Evolutionary conservation across 176 grass and related monocot genomes (phyloP), one percentile per base, ranked within the genome.

Genomic region (Triticum timopheevii): DNA sequence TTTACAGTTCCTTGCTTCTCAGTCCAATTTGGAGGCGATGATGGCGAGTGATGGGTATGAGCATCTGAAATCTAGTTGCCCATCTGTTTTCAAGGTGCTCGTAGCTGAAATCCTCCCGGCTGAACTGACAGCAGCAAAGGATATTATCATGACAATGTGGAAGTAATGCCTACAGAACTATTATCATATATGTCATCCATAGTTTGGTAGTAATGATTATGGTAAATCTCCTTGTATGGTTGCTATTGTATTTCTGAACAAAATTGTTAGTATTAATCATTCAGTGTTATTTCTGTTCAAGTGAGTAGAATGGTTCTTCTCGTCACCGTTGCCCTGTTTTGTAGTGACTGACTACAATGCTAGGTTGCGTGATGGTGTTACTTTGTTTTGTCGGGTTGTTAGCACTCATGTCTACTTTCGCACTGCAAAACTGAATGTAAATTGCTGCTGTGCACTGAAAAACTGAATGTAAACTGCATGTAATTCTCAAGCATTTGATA

Each of bases 61-160:
- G 20, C 34, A 71, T 71, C 34, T 71, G 35, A 71, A 71, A 71
- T 71, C 68, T 34, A 39, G 68, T 34, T 71, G 68, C 68, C 68
- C 68, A 20, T 71, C 4, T n/a, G 68, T 71, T 39, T 19, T 71
- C 34, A 71, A 71, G 68, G 68, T 40, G 35, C 34, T 71, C 4
- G 2, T 71, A n/a, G 68, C 20, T 22, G 36, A 2, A 39, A 39
- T 5, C 20, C 19, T 39, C 9, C 68, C 35, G 3, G 68, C 68
- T 71, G 68, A 71, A 71, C 68, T n/a, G 10, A 71, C 40, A 10
- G 68, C 68, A 10, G 11, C 17, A 2, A 71, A 71, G 34, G 68
- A 71, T 71, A 36, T 71, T 71, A 10, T 40, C 19, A 71, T 71
- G 68, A 10, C 35, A 20, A 72, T 24, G 10, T 72, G 20, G 36